Evolutionary conservation across 2,329 filamentous ascomycete species (phyloP).

Genomic region (Diplodia sapinea): DNA sequence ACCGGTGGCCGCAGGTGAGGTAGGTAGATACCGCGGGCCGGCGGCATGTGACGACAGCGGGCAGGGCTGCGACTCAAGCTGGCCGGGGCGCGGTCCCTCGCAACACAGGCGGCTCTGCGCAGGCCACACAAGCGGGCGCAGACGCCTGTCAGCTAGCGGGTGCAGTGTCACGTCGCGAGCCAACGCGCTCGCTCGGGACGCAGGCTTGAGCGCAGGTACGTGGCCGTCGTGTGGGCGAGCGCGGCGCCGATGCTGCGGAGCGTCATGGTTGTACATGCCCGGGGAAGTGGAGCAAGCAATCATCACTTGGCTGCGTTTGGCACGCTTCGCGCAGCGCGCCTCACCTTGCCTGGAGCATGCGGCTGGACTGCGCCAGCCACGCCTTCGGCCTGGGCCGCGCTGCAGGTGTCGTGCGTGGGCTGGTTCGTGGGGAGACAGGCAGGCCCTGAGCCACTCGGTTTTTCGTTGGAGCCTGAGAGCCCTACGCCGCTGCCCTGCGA

Average conservation of each 20-base stretch:
- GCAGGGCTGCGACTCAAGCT: background rate
- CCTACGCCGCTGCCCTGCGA: conserved; percentile 17
- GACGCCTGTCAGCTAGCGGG: conserved; percentile 20
- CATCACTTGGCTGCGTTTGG: background rate
- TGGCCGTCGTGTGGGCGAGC: background rate
- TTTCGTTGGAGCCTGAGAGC: conserved; percentile 20
- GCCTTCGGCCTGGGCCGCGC: background rate
- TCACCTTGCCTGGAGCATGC: background rate
- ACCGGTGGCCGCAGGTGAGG: background rate
- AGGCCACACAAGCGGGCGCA: conserved; percentile 5
- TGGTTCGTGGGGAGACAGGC: background rate
- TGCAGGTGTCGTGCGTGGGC: conserved; percentile 3
- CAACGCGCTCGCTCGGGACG: conserved; percentile 35
- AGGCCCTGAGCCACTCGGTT: conserved; percentile 1
- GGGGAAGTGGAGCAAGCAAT: conserved; percentile 1
- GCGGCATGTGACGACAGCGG: conserved; percentile 22
- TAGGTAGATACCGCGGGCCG: background rate
- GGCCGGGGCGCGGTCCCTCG: conserved; percentile 4
- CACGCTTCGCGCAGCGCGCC: background rate
- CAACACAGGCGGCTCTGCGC: conserved; percentile 23
- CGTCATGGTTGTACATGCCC: background rate
- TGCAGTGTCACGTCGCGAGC: conserved; percentile 41
- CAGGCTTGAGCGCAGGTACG: conserved; percentile 34
- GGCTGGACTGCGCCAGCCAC: background rate
- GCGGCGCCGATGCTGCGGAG: background rate